Base-by-base conservation (phyloP, 2,329 filamentous ascomycete genomes). In the Claviceps lovelessii region DNA sequence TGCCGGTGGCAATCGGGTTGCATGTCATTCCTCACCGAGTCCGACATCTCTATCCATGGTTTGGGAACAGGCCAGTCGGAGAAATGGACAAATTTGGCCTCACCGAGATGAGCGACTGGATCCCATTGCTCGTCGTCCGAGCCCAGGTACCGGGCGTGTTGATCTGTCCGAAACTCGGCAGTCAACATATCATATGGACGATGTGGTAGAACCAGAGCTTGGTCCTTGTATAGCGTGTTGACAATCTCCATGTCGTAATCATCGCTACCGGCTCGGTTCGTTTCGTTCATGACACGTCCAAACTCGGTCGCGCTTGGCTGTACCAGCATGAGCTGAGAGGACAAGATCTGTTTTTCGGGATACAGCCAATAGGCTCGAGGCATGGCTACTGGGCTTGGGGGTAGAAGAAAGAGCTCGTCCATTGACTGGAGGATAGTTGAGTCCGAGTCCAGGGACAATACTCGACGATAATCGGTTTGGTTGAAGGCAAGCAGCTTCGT, bases 41-140 rank as follows among this genome's bases (percentile, higher is more conserved):
- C 56, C 1, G 56, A 31, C 0, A 59, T 59, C 0, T 48, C 62
- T 69, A 59, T 56, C 74, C 75, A 77, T 0, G 74, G 74, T 56
- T 88, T 88, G 0, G 83, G 82, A 6, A 86, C 61, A 1, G 84
- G 85, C 80, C 80, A 85, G 62, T 88, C 85, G 13, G 79, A 84
- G 64, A 87, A 88, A 64, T 88, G 84, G 2, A 88, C 70, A 5
- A 84, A 73, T 58, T 85, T 86, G 7, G 81, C 79, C 61, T 85
- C 80, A 15, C 73, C 73, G 53, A 79, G 71, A 1, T 74, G 73
- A 39, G 65, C 54, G 56, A 67, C 28, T 0, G 83, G 73, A 61
- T 86, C 77, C 81, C 83, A 87, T 2, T 62, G 60, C 58, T 79
- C 79, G 1, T 73, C 64, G 9, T 72, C 69, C 6, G 61, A 59